Conservation (phyloP, 1,284 basidiomycete species). For the Acaromyces ingoldii region DNA sequence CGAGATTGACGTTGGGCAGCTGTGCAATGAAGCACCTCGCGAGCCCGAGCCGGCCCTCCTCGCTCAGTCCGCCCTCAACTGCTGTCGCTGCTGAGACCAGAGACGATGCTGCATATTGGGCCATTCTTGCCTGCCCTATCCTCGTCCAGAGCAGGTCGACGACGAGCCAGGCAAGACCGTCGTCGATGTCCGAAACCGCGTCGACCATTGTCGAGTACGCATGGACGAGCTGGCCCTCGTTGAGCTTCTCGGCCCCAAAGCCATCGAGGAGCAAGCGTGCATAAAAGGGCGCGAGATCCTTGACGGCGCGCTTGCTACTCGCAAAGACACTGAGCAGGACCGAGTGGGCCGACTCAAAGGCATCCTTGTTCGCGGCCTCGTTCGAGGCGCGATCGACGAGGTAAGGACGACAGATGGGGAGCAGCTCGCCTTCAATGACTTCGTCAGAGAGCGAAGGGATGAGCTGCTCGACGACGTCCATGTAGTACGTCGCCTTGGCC, state of each 20-base stretch:
- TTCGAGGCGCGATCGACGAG: not conserved
- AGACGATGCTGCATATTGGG: not conserved
- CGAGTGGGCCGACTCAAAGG: slow-evolving; percentile 49
- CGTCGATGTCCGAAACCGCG: slow-evolving; percentile 36
- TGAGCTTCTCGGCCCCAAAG: slow-evolving; percentile 25
- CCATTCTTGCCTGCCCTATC: slow-evolving; percentile 5
- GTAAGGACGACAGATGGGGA: slow-evolving; percentile 31
- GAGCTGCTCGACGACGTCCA: slow-evolving; percentile 46
- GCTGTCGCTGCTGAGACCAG: too few relatives aligned
- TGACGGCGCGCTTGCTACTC: slow-evolving; percentile 22
- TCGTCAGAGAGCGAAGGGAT: slow-evolving; percentile 30
- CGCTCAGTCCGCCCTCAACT: not conserved
- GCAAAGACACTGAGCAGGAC: slow-evolving; percentile 40
- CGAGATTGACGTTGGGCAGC: slow-evolving; percentile 42
- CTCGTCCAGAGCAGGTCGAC: slow-evolving; percentile 27
- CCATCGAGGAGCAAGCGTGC: slow-evolving; percentile 29
- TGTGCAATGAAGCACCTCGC: slow-evolving; percentile 17
- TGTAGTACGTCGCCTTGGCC: slow-evolving; percentile 28
- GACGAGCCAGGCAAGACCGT: slow-evolving; percentile 43
- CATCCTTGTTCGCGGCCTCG: slow-evolving; percentile 19
- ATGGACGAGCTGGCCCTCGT: slow-evolving; percentile 29
- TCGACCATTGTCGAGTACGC: slow-evolving; percentile 38
- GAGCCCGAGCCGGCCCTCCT: not conserved
- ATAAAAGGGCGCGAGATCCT: slow-evolving; percentile 43
- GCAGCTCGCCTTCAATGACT: slow-evolving; percentile 32